These are phyloP conservation scores for Magnaporthiopsis poae DNA, from an alignment of 2,329 filamentous ascomycete genomes.

Conservation along the genomic window DNA sequence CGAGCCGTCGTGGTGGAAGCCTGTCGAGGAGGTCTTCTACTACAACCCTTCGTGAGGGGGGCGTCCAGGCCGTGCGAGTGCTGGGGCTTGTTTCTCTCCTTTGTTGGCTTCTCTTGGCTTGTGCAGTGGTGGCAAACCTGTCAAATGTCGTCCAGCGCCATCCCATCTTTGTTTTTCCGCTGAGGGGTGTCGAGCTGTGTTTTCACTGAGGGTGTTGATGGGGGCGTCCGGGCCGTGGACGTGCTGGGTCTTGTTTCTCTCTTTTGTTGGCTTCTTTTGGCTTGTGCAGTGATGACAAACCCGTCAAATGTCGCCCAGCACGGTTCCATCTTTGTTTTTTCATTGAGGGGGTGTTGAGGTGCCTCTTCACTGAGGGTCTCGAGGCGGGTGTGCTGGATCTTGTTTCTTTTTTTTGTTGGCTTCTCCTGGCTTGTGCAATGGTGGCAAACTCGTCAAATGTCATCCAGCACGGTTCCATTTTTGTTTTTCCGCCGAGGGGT, in stretches of 20 bases:
- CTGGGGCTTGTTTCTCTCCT: not conserved
- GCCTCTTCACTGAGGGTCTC: no score
- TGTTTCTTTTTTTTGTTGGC: not conserved
- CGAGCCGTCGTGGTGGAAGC: conserved; percentile 58
- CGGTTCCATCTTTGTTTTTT: not conserved
- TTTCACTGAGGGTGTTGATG: no score
- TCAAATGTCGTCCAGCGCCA: not conserved
- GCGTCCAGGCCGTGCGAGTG: no score
- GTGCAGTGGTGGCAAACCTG: not conserved
- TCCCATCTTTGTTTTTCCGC: no score
- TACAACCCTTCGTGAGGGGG: conserved; percentile 13
- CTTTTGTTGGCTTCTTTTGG: not conserved
- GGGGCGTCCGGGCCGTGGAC: no score
- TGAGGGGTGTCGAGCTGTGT: no score
- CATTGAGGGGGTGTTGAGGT: no score
- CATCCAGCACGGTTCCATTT: no score
- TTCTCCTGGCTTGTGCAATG: not conserved
- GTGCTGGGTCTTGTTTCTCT: not conserved
- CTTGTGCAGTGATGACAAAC: not conserved
- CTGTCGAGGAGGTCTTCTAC: conserved; percentile 61
- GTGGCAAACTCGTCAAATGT: not conserved
- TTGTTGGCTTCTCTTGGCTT: not conserved
- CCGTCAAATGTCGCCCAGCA: not conserved
- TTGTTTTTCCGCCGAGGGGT: no score
- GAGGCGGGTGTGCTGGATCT: no score